These are phyloP conservation scores for Apiospora rasikravindrae DNA, from an alignment of 2,329 filamentous ascomycete species.

Conservation along the genomic window DNA sequence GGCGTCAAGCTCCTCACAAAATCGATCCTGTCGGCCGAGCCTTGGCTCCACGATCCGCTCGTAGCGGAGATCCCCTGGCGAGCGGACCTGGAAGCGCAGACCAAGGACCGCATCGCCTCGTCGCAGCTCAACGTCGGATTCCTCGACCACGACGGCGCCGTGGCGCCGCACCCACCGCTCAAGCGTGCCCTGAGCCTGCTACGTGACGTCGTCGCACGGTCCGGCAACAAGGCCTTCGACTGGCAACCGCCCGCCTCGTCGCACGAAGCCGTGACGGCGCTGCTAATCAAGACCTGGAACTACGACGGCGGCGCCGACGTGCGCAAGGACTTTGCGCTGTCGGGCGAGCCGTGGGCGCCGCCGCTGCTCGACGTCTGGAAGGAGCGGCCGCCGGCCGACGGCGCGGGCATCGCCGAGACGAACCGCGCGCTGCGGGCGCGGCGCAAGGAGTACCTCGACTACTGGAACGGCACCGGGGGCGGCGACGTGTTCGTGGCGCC, in stretches of 20 bases:
- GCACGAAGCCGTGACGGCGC: constrained; percentile 26
- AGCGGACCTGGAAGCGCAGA: constrained; percentile 31
- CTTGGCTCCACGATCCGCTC: constrained; percentile 44
- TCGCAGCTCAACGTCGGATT: constrained; percentile 39
- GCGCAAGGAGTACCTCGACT: constrained; percentile 40
- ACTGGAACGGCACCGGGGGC: constrained; percentile 29
- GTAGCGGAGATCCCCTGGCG: constrained; percentile 44
- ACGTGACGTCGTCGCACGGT: constrained; percentile 31
- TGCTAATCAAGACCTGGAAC: constrained; percentile 35
- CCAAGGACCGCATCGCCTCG: constrained; percentile 27
- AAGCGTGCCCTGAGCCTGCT: constrained; percentile 38
- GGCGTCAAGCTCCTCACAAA: constrained; percentile 31
- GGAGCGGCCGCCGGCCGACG: constrained; percentile 28
- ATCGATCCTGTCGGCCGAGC: constrained; percentile 38
- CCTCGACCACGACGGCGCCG: constrained; percentile 38
- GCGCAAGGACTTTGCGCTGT: constrained; percentile 10
- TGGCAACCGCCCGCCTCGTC: constrained; percentile 40
- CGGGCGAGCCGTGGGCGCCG: constrained; percentile 18
- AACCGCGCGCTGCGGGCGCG: constrained; percentile 42
- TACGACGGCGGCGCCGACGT: constrained; percentile 38
- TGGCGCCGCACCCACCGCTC: constrained; percentile 45
- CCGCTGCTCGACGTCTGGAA: constrained; percentile 27
- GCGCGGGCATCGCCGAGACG: constrained; percentile 34
- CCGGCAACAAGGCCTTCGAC: constrained; percentile 36
- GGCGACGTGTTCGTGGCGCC: constrained; percentile 47